Evolutionary conservation across 805 yeast genomes (phyloP).

Genomic region (Starmerella sp.): DNA sequence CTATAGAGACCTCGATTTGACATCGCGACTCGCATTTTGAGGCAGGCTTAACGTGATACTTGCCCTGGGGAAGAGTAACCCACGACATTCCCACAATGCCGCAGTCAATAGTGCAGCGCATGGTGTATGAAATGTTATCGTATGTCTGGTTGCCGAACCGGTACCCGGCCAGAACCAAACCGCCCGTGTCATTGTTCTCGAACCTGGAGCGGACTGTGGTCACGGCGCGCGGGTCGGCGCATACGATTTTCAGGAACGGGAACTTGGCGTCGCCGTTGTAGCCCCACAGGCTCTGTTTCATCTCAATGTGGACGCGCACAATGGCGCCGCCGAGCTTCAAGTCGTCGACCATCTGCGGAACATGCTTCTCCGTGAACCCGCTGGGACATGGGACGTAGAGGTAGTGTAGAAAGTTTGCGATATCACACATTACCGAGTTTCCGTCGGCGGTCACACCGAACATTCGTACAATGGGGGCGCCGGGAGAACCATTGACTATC

Average conservation of each 20-base stretch:
- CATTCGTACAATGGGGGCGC: constrained; percentile 47
- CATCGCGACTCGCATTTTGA: constrained; percentile 49
- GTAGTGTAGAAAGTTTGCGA: constrained; percentile 80
- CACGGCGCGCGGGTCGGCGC: constrained; percentile 53
- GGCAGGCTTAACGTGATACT: constrained; percentile 34
- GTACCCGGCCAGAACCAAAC: constrained; percentile 3
- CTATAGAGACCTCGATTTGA: constrained; percentile 70
- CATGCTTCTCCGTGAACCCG: constrained; percentile 50
- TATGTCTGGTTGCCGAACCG: constrained; percentile 37
- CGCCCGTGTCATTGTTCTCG: constrained; percentile 44
- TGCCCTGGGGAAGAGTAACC: constrained; percentile 75
- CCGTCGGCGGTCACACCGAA: constrained; percentile 90
- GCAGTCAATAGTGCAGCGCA: constrained; percentile 87
- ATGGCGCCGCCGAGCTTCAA: background rate
- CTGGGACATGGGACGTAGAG: constrained; percentile 84
- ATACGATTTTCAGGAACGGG: constrained; percentile 67
- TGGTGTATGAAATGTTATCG: constrained; percentile 77
- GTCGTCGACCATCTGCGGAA: constrained; percentile 34
- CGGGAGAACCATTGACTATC: background rate
- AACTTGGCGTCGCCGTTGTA: constrained; percentile 65
- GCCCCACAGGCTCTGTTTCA: constrained; percentile 90
- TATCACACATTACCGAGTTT: constrained; percentile 78
- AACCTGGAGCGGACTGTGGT: constrained; percentile 65
- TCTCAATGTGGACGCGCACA: constrained; percentile 43
- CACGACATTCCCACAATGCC: constrained; percentile 91